Percentiles rank a stretch among this genome's conserved stretches.
Evolutionary conservation across 352 stramenopile genomes (phyloP).

Genomic region (Phytophthora sp.): DNA sequence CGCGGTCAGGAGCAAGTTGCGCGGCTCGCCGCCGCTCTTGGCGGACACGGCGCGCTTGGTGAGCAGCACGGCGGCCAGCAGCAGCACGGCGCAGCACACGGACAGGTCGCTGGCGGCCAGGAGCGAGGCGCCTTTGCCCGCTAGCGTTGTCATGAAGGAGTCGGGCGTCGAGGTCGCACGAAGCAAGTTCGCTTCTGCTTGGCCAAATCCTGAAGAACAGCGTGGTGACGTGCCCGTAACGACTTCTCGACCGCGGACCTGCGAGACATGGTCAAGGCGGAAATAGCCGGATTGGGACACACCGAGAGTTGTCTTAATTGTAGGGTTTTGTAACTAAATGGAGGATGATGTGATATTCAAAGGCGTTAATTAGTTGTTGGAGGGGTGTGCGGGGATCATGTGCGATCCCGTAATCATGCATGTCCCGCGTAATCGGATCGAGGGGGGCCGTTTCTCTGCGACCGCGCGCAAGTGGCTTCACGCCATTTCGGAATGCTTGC

Average conservation of each 20-base stretch:
- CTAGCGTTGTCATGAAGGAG: constrained; percentile 5
- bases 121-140: constrained; percentile 3
- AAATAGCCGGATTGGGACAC: too few species aligned
- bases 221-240: constrained; percentile 2
- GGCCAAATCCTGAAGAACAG: constrained; percentile 16
- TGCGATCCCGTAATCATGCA: neutral
- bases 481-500: constrained; percentile 14
- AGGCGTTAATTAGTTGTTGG: too few species aligned
- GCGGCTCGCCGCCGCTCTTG: neutral
- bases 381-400: neutral
- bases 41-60: constrained; percentile 4
- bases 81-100: constrained; percentile 33
- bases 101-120: constrained; percentile 21
- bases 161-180: neutral
- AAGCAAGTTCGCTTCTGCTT: constrained; percentile 8
- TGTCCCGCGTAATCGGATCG: neutral
- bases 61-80: constrained; percentile 25
- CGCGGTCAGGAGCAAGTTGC: constrained; percentile 27
- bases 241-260: neutral
- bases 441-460: neutral
- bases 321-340: too few species aligned
- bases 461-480: too few species aligned
- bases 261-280: neutral
- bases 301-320: too few species aligned
- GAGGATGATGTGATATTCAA: too few species aligned